Conservation (phyloP, 1,139 yeast species). For the Candida dubliniensis region DNA sequence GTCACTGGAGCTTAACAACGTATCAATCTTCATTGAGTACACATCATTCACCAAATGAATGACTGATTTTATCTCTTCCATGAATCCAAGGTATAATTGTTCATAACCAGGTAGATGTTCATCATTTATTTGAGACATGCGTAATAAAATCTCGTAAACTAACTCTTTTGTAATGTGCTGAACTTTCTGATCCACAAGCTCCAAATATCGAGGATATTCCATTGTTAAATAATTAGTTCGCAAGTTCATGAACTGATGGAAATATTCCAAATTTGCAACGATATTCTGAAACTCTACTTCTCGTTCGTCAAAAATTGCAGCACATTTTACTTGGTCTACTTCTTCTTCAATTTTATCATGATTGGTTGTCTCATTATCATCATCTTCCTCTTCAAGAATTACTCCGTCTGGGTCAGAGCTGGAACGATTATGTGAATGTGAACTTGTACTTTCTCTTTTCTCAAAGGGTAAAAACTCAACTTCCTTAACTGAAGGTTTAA, state of each 20-base stretch:
- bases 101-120: constrained; percentile 40
- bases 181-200: constrained; percentile 20
- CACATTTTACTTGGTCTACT: constrained; percentile 1
- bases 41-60: constrained; percentile 42
- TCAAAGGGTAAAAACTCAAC: constrained; percentile 10
- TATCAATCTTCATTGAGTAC: constrained; percentile 57
- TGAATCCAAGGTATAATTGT: constrained; percentile 31
- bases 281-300: constrained; percentile 14
- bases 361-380: background rate
- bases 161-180: constrained; percentile 22
- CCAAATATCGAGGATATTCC: constrained; percentile 32
- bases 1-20: constrained; percentile 67
- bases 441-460: background rate
- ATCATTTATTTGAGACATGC: constrained; percentile 33
- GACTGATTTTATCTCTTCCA: constrained; percentile 40
- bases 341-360: background rate
- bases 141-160: constrained; percentile 24
- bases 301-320: constrained; percentile 10
- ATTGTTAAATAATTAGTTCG: constrained; percentile 27
- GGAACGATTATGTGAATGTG: background rate
- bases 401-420: constrained; percentile 1
- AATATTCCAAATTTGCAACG: constrained; percentile 11
- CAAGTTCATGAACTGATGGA: constrained; percentile 20
- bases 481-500: constrained; percentile 5
- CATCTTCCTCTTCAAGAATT: constrained; percentile 3